Percentiles rank a stretch among this genome's conserved stretches.
phyloP scores from a whole-genome alignment of 306 rosid species.

The Elaeagnus macrophylla region DNA sequence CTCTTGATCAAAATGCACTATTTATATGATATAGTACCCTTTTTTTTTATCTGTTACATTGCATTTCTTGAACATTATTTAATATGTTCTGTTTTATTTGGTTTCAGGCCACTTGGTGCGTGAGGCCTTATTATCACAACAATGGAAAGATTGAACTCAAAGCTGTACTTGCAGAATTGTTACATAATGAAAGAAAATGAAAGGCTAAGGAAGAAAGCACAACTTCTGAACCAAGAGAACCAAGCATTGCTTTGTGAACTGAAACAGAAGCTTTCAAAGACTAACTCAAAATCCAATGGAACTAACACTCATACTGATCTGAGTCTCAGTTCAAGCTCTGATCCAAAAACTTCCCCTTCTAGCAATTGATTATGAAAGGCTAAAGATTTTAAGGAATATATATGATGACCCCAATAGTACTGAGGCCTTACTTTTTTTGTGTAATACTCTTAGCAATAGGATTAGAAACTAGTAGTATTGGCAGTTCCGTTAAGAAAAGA shows the following conservation, averaged over 20 bases:
- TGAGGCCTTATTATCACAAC: conserved; percentile 1
- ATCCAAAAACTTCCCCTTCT: conserved; percentile 53
- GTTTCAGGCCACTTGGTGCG: too few relatives aligned
- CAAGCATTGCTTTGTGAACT: conserved; percentile 83
- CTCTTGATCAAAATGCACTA: too few relatives aligned
- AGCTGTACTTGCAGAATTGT: conserved; percentile 87
- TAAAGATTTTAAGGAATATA: conserved; percentile 9
- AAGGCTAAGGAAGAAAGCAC: conserved; percentile 92
- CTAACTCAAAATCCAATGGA: conserved; percentile 35
- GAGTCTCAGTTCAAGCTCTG: conserved; percentile 43
- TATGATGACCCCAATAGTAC: conserved; percentile 42
- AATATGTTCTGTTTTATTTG: too few relatives aligned
- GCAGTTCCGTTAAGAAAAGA: conserved; percentile 22
- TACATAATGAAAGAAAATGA: conserved; percentile 96
- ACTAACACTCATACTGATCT: conserved; percentile 58
- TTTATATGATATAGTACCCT: too few relatives aligned
- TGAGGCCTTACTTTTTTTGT: conserved; percentile 32
- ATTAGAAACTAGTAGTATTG: conserved; percentile 15
- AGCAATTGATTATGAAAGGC: conserved; percentile 26
- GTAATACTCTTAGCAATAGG: conserved; percentile 44
- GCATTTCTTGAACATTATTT: too few relatives aligned
- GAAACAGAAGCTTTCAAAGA: conserved; percentile 72
- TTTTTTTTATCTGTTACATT: too few relatives aligned
- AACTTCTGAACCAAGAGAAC: conserved; percentile 89
- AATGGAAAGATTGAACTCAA: conserved; percentile 94